Conservation (phyloP, 768 basidiomycete species). For the Pleurotus sapidus region DNA sequence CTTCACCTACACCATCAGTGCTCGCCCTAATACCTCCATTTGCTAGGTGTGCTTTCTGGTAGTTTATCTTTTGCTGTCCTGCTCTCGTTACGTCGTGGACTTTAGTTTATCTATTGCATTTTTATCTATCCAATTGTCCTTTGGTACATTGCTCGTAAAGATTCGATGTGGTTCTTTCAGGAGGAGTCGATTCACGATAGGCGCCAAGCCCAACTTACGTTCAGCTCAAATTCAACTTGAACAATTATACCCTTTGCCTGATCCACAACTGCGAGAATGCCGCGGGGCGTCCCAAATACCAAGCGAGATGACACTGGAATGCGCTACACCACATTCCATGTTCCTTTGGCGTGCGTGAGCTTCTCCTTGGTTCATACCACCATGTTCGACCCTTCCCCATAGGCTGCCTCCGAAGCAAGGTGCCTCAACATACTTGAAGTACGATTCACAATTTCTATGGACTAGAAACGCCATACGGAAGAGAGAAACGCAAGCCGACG, state of each 20-base stretch:
- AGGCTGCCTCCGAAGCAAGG: slow-evolving; percentile 82
- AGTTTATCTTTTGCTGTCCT: slow-evolving; percentile 12
- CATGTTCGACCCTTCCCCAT: slow-evolving; percentile 3
- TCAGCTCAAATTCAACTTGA: neutral
- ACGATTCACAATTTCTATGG: slow-evolving; percentile 74
- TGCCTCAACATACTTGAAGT: slow-evolving; percentile 74
- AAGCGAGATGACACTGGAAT: slow-evolving; percentile 81
- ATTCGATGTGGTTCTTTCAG: no score
- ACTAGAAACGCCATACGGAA: slow-evolving; percentile 59
- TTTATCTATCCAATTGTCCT: neutral
- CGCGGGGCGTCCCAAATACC: slow-evolving; percentile 78
- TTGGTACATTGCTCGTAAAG: no score
- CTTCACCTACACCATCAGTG: neutral
- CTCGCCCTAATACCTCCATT: neutral
- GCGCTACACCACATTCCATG: slow-evolving; percentile 78
- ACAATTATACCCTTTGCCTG: no score
- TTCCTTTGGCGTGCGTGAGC: slow-evolving; percentile 63
- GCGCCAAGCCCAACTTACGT: neutral
- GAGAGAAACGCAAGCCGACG: slow-evolving; percentile 41
- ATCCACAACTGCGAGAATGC: slow-evolving; percentile 42
- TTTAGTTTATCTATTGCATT: neutral
- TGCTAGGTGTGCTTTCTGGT: slow-evolving; percentile 76
- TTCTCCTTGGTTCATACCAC: neutral
- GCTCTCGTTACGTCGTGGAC: slow-evolving; percentile 1
- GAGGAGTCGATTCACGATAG: neutral